Evolutionary conservation across 73 alveolate genomes (phyloP).

Genomic region (Tetrahymena elliotti): DNA sequence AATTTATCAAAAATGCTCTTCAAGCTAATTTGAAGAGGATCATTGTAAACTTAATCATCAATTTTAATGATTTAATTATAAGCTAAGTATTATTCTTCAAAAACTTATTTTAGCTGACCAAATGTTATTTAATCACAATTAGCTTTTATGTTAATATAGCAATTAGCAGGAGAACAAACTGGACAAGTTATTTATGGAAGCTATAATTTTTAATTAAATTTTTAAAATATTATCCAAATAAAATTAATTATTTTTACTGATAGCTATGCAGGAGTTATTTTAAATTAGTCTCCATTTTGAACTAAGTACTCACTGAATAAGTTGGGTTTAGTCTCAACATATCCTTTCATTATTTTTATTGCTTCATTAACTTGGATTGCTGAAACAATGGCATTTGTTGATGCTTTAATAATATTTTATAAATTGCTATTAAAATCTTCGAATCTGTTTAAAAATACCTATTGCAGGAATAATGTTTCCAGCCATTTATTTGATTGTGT

Average conservation of each 20-base stretch:
- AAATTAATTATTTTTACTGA: not conserved
- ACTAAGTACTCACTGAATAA: not conserved
- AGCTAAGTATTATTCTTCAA: not conserved
- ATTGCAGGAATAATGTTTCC: slow-evolving; percentile 97
- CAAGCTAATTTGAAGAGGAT: not conserved
- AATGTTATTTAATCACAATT: not conserved
- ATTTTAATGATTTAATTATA: not conserved
- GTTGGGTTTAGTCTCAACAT: not conserved
- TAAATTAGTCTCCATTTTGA: not conserved
- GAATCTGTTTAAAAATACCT: slow-evolving; percentile 75
- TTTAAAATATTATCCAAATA: not conserved
- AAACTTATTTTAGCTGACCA: not conserved
- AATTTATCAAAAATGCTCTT: not conserved
- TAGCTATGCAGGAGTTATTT: not conserved
- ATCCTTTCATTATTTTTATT: not conserved
- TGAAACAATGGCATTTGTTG: not conserved
- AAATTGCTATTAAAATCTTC: slow-evolving; percentile 9
- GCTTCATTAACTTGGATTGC: not conserved
- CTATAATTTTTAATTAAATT: not conserved
- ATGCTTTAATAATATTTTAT: not conserved
- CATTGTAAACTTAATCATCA: not conserved
- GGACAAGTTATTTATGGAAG: not conserved
- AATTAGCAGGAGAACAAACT: not conserved
- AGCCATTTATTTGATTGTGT: slow-evolving; percentile 77
- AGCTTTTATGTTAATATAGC: not conserved